Evolutionary conservation across 2,329 filamentous ascomycete species (phyloP), one percentile per base, ranked within the genome.

Genomic region (Fusarium kyushuense): DNA sequence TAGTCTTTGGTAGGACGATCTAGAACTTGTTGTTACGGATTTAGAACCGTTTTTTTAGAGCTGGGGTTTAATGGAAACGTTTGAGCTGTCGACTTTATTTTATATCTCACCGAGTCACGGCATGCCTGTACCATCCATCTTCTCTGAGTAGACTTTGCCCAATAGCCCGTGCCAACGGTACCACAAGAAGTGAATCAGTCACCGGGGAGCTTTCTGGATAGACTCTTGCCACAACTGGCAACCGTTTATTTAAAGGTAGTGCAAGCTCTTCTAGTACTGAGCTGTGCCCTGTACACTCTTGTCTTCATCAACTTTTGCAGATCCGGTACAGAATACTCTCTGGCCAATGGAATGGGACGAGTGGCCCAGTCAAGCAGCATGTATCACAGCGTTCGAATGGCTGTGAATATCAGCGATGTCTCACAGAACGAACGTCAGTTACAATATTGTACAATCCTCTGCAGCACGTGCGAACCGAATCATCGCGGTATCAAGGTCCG

Each of bases 311-410:
- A 54, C 23, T 41, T 43, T 41, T 52, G 38, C n/a, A 42, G 51
- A 35, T 23, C 27, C 40, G 46, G 64, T 32, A 51, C 49, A 55
- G 21, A 43, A 27, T 17, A 19, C 32, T 53, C 36, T 51, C 40
- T 13, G 14, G 25, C 38, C n/a, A 59, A 52, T 35, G 35, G 43
- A 62, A 32, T 46, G 16, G 33, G 16, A 17, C 10, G 47, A 29
- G 30, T 48, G 41, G 43, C 33, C 30, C 36, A 47, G 32, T 19
- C 46, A 54, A 53, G 30, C 12, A 19, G 16, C 29, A 58, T 72
- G 71, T 73, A 62, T 66, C 63, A 73, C 71, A 48, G 51, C 48
- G 54, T 38, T 54, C 56, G 35, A 54, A 65, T 53, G 46, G 41
- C 54, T 36, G 56, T 55, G 40, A 64, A 56, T 43, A 27, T 49